Conservation (phyloP, 495 filamentous ascomycete species). For the Xylaria venustula region DNA sequence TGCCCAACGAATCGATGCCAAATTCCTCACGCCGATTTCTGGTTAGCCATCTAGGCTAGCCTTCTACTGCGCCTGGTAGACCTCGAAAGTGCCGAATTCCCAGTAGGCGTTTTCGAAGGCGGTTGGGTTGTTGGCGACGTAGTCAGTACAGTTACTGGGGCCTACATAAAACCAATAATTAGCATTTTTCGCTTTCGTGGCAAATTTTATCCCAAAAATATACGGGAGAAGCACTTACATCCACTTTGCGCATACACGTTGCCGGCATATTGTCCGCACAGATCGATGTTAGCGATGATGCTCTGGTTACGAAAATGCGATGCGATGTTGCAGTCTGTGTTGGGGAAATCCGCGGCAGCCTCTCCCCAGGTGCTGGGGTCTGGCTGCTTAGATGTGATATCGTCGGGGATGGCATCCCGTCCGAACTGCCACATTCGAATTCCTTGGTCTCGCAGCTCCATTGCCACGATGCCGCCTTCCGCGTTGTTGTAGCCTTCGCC, state of each 20-base stretch:
- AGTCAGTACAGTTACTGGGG: slow-evolving; percentile 56
- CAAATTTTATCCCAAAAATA: neutral
- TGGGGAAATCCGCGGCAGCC: slow-evolving; percentile 58
- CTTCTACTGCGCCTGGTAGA: slow-evolving; percentile 46
- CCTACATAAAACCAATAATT: slow-evolving; percentile 23
- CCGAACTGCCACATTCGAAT: slow-evolving; percentile 65
- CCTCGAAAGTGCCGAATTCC: slow-evolving; percentile 63
- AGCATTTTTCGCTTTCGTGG: slow-evolving; percentile 16
- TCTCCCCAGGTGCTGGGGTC: slow-evolving; percentile 60
- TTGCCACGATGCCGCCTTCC: slow-evolving; percentile 61
- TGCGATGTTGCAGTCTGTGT: slow-evolving; percentile 57
- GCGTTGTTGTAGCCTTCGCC: slow-evolving; percentile 56
- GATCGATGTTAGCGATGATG: slow-evolving; percentile 67
- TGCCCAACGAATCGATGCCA: too few species aligned
- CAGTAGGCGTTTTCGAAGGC: slow-evolving; percentile 65
- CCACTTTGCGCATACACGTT: slow-evolving; percentile 37
- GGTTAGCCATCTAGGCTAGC: neutral
- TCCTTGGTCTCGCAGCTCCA: slow-evolving; percentile 59
- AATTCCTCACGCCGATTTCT: neutral
- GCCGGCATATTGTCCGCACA: slow-evolving; percentile 68
- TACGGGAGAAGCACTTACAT: slow-evolving; percentile 43
- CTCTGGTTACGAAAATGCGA: slow-evolving; percentile 61
- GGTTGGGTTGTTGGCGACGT: slow-evolving; percentile 59
- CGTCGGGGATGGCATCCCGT: slow-evolving; percentile 46
- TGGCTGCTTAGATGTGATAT: slow-evolving; percentile 50